phyloP scores from a whole-genome alignment of 352 stramenopile species.

The Globisporangium rhizosaccharum region DNA sequence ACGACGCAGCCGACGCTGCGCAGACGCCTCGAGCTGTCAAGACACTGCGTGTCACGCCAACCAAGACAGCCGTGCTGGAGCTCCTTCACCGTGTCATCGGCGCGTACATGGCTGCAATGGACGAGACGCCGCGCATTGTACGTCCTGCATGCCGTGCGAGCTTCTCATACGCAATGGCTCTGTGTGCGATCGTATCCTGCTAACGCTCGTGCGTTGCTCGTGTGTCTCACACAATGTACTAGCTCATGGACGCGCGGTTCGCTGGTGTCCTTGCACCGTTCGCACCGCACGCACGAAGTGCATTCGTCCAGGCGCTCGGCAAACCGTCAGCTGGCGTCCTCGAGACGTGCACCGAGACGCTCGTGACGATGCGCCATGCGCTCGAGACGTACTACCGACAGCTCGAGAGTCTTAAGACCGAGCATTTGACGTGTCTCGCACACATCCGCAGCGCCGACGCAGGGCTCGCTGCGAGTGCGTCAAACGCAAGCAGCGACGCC shows the following conservation, averaged over 20 bases:
- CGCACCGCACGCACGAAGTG: constrained; percentile 17
- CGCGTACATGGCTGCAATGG: constrained; percentile 41
- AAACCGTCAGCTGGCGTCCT: constrained; percentile 27
- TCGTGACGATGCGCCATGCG: constrained; percentile 21
- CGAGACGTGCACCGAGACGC: constrained; percentile 12
- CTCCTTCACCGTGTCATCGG: constrained; percentile 33
- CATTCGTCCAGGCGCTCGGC: constrained; percentile 20
- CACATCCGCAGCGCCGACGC: constrained; percentile 5
- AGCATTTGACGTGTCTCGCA: constrained; percentile 29
- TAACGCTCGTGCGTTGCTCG: background rate
- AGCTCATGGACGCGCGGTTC: constrained; percentile 27
- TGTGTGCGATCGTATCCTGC: too few relatives aligned
- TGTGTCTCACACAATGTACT: constrained; percentile 3
- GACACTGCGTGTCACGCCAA: constrained; percentile 10
- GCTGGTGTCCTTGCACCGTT: constrained; percentile 33
- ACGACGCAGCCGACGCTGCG: constrained; percentile 1
- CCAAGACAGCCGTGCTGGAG: constrained; percentile 32
- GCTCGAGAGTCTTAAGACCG: constrained; percentile 21
- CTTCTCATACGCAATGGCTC: background rate
- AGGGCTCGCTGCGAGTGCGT: constrained; percentile 8
- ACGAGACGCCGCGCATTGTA: constrained; percentile 35
- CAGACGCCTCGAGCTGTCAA: too few relatives aligned
- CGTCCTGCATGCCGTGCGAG: background rate
- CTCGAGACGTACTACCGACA: constrained; percentile 29
- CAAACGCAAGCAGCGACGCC: constrained; percentile 17